Evolutionary conservation across 768 basidiomycete species (phyloP), one percentile per base, ranked within the genome.

Genomic region (Hericium rajendrae): DNA sequence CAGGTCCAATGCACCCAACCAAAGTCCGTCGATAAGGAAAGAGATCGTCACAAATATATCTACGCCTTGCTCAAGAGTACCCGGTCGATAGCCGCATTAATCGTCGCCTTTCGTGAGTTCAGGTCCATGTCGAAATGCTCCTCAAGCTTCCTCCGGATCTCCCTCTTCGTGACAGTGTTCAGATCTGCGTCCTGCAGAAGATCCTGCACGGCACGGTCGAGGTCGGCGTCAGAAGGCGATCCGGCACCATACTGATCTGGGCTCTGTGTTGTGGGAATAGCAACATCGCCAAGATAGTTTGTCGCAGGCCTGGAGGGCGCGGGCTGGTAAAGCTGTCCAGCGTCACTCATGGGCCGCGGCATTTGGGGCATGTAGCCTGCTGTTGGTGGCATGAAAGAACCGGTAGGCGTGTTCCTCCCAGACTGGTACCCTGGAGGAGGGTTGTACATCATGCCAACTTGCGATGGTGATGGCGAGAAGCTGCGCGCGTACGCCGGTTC

Each of bases 161-260:
- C 89, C 63, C 94, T 84, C 75, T 98, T 98, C 53, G 95, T 97
- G 57, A 97, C 78, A 11, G 83, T 83, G 67, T 93, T 91, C 53
- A 99, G 76, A 71, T 98, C 92, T 1, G 92, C 91, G 13, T 75
- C 72, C 16, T 78, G 79, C 54, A 97, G 74, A 41, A 97, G 77
- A 16, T 83, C 78, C 60, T 87, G 80, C 3, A 94, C 86, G 1
- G 84, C 80, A 13, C 74, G 76, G 48, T 91, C 88, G n/a, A 94
- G 75, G 28, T 91, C 89, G 4, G 70, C 70, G 62, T 91, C 86
- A 0, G 77, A 78, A 0, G 89, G 91, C 8, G 68, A 71, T 37
- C 75, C 77, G 32, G 68, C 59, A 10, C 76, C 68, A 8, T 75
- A 66, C 61, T 82, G 51, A 10, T 81, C 80, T 13, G 83, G 81